Conservation (phyloP, 1,284 basidiomycete genomes). For the Bjerkandera adusta region DNA sequence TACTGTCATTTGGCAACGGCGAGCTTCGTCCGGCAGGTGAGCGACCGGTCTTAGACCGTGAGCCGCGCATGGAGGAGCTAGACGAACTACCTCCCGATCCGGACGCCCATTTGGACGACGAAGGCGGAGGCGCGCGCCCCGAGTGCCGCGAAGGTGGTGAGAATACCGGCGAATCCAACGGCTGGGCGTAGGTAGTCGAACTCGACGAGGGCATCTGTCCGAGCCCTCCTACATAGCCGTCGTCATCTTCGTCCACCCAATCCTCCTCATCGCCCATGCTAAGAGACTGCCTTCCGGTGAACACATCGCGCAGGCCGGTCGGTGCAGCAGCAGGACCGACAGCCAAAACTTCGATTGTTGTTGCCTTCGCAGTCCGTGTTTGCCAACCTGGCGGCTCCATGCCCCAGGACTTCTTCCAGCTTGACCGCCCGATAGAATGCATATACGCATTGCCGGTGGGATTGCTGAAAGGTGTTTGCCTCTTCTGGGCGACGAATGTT, state of each 20-base stretch:
- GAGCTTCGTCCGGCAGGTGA: constrained; percentile 57
- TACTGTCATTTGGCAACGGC: constrained; percentile 50
- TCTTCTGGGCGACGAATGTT: constrained; percentile 75
- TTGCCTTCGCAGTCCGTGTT: constrained; percentile 62
- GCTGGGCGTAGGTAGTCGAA: constrained; percentile 16
- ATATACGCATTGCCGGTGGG: constrained; percentile 40
- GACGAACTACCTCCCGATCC: constrained; percentile 15
- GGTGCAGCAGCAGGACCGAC: constrained; percentile 51
- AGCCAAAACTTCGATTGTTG: constrained; percentile 68
- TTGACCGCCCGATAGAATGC: constrained; percentile 58
- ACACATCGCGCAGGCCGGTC: constrained; percentile 66
- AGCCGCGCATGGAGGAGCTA: constrained; percentile 9
- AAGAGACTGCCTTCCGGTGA: constrained; percentile 61
- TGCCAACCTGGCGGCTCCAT: constrained; percentile 83
- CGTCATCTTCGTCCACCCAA: constrained; percentile 84
- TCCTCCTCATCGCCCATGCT: constrained; percentile 73
- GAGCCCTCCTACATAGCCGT: constrained; percentile 75
- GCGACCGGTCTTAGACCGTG: constrained; percentile 40
- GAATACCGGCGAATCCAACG: constrained; percentile 21
- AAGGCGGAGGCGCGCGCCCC: constrained; percentile 13
- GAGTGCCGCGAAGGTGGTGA: constrained; percentile 20
- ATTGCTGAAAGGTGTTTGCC: constrained; percentile 62
- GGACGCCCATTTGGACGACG: constrained; percentile 9
- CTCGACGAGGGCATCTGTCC: constrained; percentile 61
- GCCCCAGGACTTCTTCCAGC: constrained; percentile 87